Base-by-base conservation (phyloP, 2,329 filamentous ascomycete species). In the Aspergillus sp. region DNA sequence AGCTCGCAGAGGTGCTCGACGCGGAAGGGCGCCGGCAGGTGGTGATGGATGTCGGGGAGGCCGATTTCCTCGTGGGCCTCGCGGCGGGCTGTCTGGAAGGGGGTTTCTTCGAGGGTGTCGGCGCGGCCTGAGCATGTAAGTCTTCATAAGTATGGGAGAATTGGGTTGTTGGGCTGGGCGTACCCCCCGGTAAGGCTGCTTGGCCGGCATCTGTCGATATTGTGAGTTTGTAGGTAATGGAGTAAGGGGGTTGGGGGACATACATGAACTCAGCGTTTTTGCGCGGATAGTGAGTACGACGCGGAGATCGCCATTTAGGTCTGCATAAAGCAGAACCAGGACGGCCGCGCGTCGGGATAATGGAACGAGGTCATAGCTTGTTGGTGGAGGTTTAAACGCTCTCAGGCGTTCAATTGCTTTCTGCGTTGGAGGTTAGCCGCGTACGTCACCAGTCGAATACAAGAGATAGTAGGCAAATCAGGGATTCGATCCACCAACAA, bases 11-110 rank as follows among this genome's bases (percentile, higher is more conserved):
- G 83, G 65, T 94, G 88, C 73, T 97, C 92, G 60, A 97, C 87
- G 50, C 81, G 80, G 74, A 96, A 97, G 1, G 89, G 89, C 11
- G 78, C 75, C 1, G 90, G 89, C 25, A 96, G 80, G 54, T 83
- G 82, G 65, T 91, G 84, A 61, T 85, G 80, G 64, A 87, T 79
- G 42, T 69, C 67, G 1, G 93, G 89, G 2, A 97, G 84, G 1
- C 93, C 93, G 59, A 97, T 96, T 71, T 97, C 93, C 71, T 97
- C 93, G 70, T 83, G 88, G 1, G 93, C 92, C 78, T 97, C 93
- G 58, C 93, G 85, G 19, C 93, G 85, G 7, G 93, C 91, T 47
- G 92, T 95, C 65, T 92, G 82, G 71, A 90, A 90, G 73, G 78
- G 74, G 1, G 78, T 80, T 67, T 87, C 84, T 7, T 68, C 54